Evolutionary conservation across 2,329 filamentous ascomycete genomes (phyloP), one percentile per base, ranked within the genome.

Genomic region (Xylariales sp.): DNA sequence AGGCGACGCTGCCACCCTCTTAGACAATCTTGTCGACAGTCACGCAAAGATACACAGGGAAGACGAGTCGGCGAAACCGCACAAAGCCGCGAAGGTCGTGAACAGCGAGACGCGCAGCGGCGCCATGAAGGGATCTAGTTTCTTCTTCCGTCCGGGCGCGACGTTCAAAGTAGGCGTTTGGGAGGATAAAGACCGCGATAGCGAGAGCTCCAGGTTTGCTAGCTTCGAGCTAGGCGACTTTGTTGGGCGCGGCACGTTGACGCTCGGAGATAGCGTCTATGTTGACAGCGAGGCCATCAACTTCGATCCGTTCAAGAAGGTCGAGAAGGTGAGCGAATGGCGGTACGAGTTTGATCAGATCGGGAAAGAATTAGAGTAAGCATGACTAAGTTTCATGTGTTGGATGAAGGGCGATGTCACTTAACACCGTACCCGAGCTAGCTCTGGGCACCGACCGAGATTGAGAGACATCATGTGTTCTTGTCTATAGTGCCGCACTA

Each of bases 211-310:
- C 10, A 57, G 63, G 6, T 65, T 59, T 32, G 71, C 71, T 5
- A 68, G 65, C 55, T 69, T 69, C 56, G 49, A 69, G 36, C 60
- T 71, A 28, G 68, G 69, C 50, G 64, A 49, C 18, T 67, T 74
- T 18, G 34, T 76, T 10, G 71, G 72, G 18, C 65, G 67, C 3
- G 71, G 75, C 3, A 72, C 52, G 1, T 45, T 78, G 39, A 76
- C 67, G 10, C 71, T 78, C 1, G 74, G 73, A 6, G 66, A 74
- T 2, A 72, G 73, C 18, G 74, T 79, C 6, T 75, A 74, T 45
- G 76, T 78, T 7, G 77, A 79, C 43, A 78, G 75, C 54, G 77
- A 78, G 63, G 75, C 71, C 5, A 72, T 79, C 53, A 79, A 79
- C 54, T 70, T 73, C 53, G 77, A 79, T 58, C 77, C 72, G n/a